A percentile compares a stretch with the other conserved stretches of the same genome.
phyloP scores from a whole-genome alignment of 495 filamentous ascomycete species.

The Cercophora scortea region DNA sequence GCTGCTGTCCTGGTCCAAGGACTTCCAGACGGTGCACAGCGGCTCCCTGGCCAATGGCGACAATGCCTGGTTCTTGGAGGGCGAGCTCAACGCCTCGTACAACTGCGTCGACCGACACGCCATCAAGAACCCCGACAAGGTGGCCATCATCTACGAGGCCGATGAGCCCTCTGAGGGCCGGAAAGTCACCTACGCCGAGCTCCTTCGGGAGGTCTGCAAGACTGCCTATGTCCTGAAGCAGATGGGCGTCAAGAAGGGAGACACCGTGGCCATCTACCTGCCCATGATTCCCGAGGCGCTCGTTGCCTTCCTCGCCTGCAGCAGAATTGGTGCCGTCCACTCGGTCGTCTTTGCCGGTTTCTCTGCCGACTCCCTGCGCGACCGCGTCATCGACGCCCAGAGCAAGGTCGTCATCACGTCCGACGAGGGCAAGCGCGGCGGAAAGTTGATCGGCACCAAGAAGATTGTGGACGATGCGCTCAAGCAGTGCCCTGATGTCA shows the following conservation, averaged over 20 bases:
- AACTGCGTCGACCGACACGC: slow-evolving; percentile 98
- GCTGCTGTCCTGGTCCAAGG: slow-evolving; percentile 79
- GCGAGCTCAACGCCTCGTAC: slow-evolving; percentile 88
- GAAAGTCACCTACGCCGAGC: slow-evolving; percentile 85
- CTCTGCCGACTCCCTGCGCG: slow-evolving; percentile 91
- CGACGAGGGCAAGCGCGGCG: slow-evolving; percentile 95
- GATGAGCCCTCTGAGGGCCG: slow-evolving; percentile 86
- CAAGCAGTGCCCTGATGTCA: slow-evolving; percentile 91
- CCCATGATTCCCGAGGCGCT: slow-evolving; percentile 98
- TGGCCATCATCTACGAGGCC: slow-evolving; percentile 97
- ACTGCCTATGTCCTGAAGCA: slow-evolving; percentile 78
- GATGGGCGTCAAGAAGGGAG: slow-evolving; percentile 95
- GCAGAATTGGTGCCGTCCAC: slow-evolving; percentile 91
- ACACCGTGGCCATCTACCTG: slow-evolving; percentile 94
- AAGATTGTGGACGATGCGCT: slow-evolving; percentile 98
- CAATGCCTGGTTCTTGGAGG: slow-evolving; percentile 91
- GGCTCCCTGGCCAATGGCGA: slow-evolving; percentile 77
- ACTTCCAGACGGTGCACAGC: slow-evolving; percentile 83
- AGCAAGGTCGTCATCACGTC: slow-evolving; percentile 92
- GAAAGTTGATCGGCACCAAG: slow-evolving; percentile 97
- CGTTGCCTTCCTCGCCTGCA: slow-evolving; percentile 83
- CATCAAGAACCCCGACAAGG: slow-evolving; percentile 80
- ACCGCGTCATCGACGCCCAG: slow-evolving; percentile 85
- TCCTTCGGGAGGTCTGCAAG: slow-evolving; percentile 85
- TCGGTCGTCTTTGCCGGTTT: slow-evolving; percentile 99